A percentile compares a stretch with the other conserved stretches of the same genome.
Conservation (phyloP, 1,139 yeast genomes). For the Candida glucosophila region DNA sequence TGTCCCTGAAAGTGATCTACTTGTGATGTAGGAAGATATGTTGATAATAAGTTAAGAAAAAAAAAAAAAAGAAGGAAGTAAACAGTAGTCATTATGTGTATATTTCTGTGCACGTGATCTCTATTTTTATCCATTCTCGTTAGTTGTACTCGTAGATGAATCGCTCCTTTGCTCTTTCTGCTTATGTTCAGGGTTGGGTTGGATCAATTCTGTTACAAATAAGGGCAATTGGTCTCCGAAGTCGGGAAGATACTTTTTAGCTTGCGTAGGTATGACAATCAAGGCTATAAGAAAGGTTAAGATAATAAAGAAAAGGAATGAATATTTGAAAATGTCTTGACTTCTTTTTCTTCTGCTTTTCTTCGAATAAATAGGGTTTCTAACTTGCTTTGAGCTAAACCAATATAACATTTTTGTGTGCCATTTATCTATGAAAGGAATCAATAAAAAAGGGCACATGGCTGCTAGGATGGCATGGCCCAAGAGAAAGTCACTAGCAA, state of each 20-base stretch:
- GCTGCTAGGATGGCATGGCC: constrained; percentile 56
- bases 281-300: constrained; percentile 10
- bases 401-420: constrained; percentile 31
- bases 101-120: too few species aligned
- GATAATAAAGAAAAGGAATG: constrained; percentile 13
- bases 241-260: constrained; percentile 14
- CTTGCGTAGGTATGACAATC: constrained; percentile 21
- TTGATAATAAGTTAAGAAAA: too few species aligned
- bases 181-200: constrained; percentile 49
- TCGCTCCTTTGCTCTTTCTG: too few species aligned
- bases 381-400: constrained; percentile 19
- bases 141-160: too few species aligned
- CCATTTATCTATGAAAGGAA: constrained; percentile 50
- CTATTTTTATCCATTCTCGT: too few species aligned
- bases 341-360: constrained; percentile 11
- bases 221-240: constrained; percentile 8
- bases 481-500: constrained; percentile 63
- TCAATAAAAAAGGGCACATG: constrained; percentile 53
- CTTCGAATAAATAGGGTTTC: constrained; percentile 18
- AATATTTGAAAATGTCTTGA: constrained; percentile 10
- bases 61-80: too few species aligned
- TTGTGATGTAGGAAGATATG: too few species aligned
- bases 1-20: too few species aligned
- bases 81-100: too few species aligned
- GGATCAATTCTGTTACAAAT: constrained; percentile 33